phyloP scores from a whole-genome alignment of 2,329 filamentous ascomycete genomes.

The Lachnellula subtilissima region DNA sequence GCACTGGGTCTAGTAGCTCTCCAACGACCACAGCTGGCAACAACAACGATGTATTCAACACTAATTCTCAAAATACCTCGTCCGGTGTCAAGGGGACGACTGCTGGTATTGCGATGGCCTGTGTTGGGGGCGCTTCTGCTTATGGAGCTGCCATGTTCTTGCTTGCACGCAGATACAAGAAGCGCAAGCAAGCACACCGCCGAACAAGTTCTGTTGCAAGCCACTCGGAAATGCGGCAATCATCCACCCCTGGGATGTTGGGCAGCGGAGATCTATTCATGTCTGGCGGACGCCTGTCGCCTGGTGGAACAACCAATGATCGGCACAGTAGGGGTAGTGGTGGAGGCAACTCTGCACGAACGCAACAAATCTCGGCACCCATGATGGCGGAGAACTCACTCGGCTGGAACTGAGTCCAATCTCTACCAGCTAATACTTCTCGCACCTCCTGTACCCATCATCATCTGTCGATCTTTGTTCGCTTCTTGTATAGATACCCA shows the following conservation, averaged over 20 bases:
- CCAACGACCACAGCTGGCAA: slow-evolving; percentile 28
- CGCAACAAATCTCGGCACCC: slow-evolving; percentile 66
- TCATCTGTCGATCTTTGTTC: slow-evolving; percentile 9
- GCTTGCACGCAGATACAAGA: slow-evolving; percentile 66
- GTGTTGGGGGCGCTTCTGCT: slow-evolving; percentile 60
- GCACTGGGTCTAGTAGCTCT: slow-evolving; percentile 37
- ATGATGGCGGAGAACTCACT: slow-evolving; percentile 74
- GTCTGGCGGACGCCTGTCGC: slow-evolving; percentile 34
- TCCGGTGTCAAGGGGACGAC: slow-evolving; percentile 59
- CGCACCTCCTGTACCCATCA: slow-evolving; percentile 21
- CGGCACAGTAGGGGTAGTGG: slow-evolving; percentile 46
- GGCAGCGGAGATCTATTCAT: slow-evolving; percentile 43
- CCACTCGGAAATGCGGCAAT: slow-evolving; percentile 45
- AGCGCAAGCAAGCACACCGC: slow-evolving; percentile 56
- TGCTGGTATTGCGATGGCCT: slow-evolving; percentile 60
- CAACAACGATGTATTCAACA: slow-evolving; percentile 38
- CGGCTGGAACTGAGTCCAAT: slow-evolving; percentile 61
- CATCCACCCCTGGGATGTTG: slow-evolving; percentile 42
- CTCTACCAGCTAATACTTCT: slow-evolving; percentile 16
- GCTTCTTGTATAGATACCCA: slow-evolving; percentile 25
- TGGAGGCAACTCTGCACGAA: slow-evolving; percentile 44
- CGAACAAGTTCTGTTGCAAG: slow-evolving; percentile 55
- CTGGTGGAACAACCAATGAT: slow-evolving; percentile 32
- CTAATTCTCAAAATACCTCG: slow-evolving; percentile 38
- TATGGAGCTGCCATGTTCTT: slow-evolving; percentile 76